Conservation (phyloP, 176 grass and related monocot genomes). For the Zoysia japonica region DNA sequence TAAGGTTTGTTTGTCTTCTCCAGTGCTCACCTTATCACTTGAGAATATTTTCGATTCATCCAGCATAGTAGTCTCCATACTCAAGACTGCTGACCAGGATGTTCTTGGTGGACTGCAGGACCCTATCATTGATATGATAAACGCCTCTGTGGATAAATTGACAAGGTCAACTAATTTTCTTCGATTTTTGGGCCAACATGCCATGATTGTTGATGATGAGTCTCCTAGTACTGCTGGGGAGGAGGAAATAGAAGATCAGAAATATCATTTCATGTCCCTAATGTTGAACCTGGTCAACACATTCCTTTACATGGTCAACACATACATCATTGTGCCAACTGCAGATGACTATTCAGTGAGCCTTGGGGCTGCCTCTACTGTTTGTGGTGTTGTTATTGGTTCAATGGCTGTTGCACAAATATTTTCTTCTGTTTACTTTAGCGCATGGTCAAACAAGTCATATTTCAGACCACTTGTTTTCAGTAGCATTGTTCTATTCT, state of each 20-base stretch:
- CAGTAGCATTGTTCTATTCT: constrained; percentile 83
- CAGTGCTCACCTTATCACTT: constrained; percentile 2
- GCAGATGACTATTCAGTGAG: constrained; percentile 90
- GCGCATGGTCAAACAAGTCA: constrained; percentile 88
- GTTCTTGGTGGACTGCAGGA: constrained; percentile 58
- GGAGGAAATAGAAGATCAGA: constrained; percentile 71
- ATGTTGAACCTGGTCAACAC: constrained; percentile 87
- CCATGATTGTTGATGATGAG: constrained; percentile 77
- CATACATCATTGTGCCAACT: constrained; percentile 91
- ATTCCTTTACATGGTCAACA: constrained; percentile 97
- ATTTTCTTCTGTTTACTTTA: constrained; percentile 92
- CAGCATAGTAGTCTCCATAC: not conserved
- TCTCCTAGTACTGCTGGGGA: constrained; percentile 70
- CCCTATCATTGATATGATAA: constrained; percentile 81
- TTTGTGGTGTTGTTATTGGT: constrained; percentile 90
- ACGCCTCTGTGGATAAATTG: constrained; percentile 65
- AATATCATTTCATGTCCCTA: constrained; percentile 87
- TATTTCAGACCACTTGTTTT: constrained; percentile 89
- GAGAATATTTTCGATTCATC: constrained; percentile 24
- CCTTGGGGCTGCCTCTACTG: constrained; percentile 85
- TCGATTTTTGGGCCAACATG: constrained; percentile 87
- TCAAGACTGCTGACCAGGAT: constrained; percentile 32
- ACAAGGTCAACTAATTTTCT: constrained; percentile 85
- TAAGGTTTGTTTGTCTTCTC: constrained; percentile 54
- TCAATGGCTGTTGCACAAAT: constrained; percentile 93